These are phyloP conservation scores for Fusarium anthophilum DNA, from an alignment of 2,329 filamentous ascomycete genomes.

Conservation along the genomic window DNA sequence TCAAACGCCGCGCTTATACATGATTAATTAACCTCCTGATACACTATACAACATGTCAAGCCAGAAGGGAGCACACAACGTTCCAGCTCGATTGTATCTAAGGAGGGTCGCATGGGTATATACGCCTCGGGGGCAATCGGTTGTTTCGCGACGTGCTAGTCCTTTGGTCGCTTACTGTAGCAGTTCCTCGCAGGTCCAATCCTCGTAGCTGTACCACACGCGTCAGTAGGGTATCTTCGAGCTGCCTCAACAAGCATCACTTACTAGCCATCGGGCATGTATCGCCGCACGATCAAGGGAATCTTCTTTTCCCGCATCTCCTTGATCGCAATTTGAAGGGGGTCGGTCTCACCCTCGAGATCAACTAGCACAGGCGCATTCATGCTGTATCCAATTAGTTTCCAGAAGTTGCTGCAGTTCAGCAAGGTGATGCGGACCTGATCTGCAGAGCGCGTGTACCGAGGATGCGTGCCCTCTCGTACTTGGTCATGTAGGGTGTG, in stretches of 20 bases:
- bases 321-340: constrained; percentile 96
- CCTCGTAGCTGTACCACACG: constrained; percentile 79
- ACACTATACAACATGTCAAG: constrained; percentile 27
- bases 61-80: constrained; percentile 26
- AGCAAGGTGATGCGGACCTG: constrained; percentile 66
- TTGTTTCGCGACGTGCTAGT: constrained; percentile 18
- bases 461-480: constrained; percentile 92
- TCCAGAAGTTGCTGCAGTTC: neutral
- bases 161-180: constrained; percentile 61
- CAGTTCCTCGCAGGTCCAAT: constrained; percentile 98
- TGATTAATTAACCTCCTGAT: constrained; percentile 40
- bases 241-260: constrained; percentile 48
- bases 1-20: constrained; percentile 52
- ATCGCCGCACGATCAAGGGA: constrained; percentile 91
- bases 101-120: constrained; percentile 41
- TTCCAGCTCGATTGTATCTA: constrained; percentile 39
- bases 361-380: constrained; percentile 97
- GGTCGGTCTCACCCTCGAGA: constrained; percentile 96
- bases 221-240: constrained; percentile 13
- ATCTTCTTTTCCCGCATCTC: constrained; percentile 99
- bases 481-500: constrained; percentile 99
- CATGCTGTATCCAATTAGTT: constrained; percentile 70
- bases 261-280: constrained; percentile 96
- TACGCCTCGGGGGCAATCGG: constrained; percentile 36
- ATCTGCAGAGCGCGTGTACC: constrained; percentile 96